phyloP scores from a whole-genome alignment of 805 yeast genomes.

The Saturnispora sekii region DNA sequence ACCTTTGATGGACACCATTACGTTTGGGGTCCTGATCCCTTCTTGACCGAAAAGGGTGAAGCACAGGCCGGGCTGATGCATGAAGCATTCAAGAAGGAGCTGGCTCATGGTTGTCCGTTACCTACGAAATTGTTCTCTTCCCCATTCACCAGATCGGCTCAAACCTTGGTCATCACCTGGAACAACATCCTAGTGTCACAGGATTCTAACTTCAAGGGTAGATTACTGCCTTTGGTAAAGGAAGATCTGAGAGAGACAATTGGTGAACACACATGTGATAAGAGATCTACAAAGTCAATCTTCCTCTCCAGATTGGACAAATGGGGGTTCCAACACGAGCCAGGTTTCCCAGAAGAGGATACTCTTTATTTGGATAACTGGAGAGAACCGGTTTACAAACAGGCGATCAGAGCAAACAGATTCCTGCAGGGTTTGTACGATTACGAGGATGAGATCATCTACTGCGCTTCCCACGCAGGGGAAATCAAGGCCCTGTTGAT shows the following conservation, averaged over 20 bases:
- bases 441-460: conserved; percentile 28
- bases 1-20: conserved; percentile 37
- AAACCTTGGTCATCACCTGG: conserved; percentile 47
- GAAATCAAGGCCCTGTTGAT: conserved; percentile 43
- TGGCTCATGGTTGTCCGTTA: conserved; percentile 40
- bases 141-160: conserved; percentile 56
- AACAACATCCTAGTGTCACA: conserved; percentile 27
- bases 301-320: conserved; percentile 31
- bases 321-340: conserved; percentile 36
- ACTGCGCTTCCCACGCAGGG: conserved; percentile 53
- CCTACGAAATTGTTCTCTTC: conserved; percentile 49
- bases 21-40: conserved; percentile 53
- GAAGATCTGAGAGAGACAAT: conserved; percentile 53
- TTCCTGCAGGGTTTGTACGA: conserved; percentile 35
- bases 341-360: conserved; percentile 41
- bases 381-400: conserved; percentile 42
- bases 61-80: conserved; percentile 45
- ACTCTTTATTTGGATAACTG: conserved; percentile 32
- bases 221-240: conserved; percentile 23
- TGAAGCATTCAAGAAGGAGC: conserved; percentile 34
- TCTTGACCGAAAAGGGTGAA: conserved; percentile 44
- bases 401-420: conserved; percentile 37
- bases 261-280: conserved; percentile 53
- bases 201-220: conserved; percentile 16
- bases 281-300: conserved; percentile 34